These are phyloP conservation scores for Comarum palustre DNA, from an alignment of 306 rosid species.

Conservation along the genomic window DNA sequence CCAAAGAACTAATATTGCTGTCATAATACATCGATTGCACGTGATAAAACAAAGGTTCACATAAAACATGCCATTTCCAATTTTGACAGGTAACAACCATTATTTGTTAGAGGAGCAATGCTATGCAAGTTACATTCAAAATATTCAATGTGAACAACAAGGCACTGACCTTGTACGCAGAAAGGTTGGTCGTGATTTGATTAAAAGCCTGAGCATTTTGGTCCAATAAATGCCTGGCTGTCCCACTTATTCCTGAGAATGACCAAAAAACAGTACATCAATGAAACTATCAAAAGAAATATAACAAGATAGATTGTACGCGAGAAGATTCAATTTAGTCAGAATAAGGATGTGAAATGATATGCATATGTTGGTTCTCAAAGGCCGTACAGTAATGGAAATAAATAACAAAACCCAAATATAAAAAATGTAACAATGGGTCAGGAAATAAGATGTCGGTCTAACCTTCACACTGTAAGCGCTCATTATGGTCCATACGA, in stretches of 20 bases:
- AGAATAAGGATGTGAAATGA: neutral
- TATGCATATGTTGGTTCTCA: neutral
- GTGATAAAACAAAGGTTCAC: neutral
- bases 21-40: neutral
- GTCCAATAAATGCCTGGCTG: conserved; percentile 73
- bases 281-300: conserved; percentile 11
- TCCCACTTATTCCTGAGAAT: conserved; percentile 57
- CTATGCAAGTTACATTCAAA: neutral
- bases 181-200: conserved; percentile 73
- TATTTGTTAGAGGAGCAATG: neutral
- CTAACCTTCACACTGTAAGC: conserved; percentile 68
- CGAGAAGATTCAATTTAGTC: neutral
- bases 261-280: conserved; percentile 32
- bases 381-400: neutral
- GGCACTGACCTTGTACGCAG: conserved; percentile 68
- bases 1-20: neutral
- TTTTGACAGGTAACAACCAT: neutral
- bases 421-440: neutral
- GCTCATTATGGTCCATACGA: conserved; percentile 47
- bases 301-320: neutral
- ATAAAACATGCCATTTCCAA: neutral
- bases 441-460: conserved; percentile 10
- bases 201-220: conserved; percentile 76
- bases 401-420: neutral
- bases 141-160: conserved; percentile 1